Evolutionary conservation across 2,329 filamentous ascomycete genomes (phyloP), one percentile per base, ranked within the genome.

Genomic region (Trichoderma breve): DNA sequence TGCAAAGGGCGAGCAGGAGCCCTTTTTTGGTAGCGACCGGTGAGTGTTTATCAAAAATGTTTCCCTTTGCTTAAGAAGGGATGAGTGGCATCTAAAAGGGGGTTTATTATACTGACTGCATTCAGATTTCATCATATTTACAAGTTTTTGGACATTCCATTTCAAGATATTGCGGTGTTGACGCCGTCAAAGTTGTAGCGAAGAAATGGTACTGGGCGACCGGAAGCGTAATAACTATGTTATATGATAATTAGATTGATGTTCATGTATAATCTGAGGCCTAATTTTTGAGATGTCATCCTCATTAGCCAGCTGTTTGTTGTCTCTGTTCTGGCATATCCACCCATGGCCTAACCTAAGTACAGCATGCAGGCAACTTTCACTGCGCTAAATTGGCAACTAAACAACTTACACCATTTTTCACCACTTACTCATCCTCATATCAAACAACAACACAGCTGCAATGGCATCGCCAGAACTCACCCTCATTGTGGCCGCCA

Each of bases 401-500:
- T 43, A 43, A 58, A 39, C 58, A 24, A 68, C 65, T 68, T 68
- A 58, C 24, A 58, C 34, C 53, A 28, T 30, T 58, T 68, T 24
- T 30, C 53, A 58, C 14, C 32, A 57, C 58, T 62, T 32, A 47
- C 24, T 28, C 32, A 47, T 30, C 12, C 47, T 18, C 47, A 62
- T 14, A 32, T 53, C 57, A 12, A 4, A 32, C 36, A 69, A n/a
- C 5, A 47, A 12, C 30, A 39, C 8, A 32, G 9, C 57, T 12
- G 11, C 57, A 39, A 82, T 82, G 81, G 77, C 81, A 72, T 77
- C 82, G 62, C 79, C 84, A 68, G 91, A 93, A 75, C 85, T 98
- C 69, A 98, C 94, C n/a, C 88, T 98, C 77, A 92, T 98, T 81
- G 94, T 98, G 77, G 95, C 93, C n/a, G 92, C 95, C 21, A 97